Conservation (phyloP, 169 alveolate genomes). For the Plasmodium cynomolgi region DNA sequence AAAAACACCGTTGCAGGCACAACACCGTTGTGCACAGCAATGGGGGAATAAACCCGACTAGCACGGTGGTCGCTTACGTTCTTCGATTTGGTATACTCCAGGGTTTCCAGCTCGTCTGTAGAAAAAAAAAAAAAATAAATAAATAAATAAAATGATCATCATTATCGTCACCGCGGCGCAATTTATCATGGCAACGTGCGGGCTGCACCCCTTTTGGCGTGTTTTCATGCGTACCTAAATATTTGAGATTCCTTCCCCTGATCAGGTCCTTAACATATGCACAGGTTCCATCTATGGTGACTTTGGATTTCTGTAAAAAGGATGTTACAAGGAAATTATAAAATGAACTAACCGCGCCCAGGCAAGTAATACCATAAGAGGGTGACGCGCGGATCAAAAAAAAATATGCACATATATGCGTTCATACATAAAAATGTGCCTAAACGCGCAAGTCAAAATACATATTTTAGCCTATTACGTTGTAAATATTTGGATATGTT, state of each 20-base stretch:
- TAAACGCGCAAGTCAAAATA: neutral
- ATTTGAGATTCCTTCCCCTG: constrained; percentile 49
- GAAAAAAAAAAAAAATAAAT: constrained; percentile 1
- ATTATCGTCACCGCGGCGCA: neutral
- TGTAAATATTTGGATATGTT: constrained; percentile 17
- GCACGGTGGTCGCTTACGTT: constrained; percentile 4
- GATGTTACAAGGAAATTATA: neutral
- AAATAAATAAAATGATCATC: neutral
- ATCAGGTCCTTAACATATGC: constrained; percentile 36
- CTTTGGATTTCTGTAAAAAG: constrained; percentile 22
- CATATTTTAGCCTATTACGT: constrained; percentile 19
- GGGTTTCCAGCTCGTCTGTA: constrained; percentile 38
- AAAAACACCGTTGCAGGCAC: neutral
- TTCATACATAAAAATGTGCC: neutral
- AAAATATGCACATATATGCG: neutral
- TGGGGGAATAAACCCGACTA: neutral
- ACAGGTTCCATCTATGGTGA: constrained; percentile 41
- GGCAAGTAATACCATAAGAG: neutral
- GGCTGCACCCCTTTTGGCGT: neutral
- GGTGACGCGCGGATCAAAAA: neutral
- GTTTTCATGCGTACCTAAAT: constrained; percentile 47
- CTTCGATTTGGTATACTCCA: constrained; percentile 14
- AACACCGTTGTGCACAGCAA: neutral
- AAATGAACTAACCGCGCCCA: neutral
- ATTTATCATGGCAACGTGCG: neutral